Evolutionary conservation across 805 yeast genomes (phyloP), one percentile per base, ranked within the genome.

Genomic region (Sungouiozyma intestinalis): DNA sequence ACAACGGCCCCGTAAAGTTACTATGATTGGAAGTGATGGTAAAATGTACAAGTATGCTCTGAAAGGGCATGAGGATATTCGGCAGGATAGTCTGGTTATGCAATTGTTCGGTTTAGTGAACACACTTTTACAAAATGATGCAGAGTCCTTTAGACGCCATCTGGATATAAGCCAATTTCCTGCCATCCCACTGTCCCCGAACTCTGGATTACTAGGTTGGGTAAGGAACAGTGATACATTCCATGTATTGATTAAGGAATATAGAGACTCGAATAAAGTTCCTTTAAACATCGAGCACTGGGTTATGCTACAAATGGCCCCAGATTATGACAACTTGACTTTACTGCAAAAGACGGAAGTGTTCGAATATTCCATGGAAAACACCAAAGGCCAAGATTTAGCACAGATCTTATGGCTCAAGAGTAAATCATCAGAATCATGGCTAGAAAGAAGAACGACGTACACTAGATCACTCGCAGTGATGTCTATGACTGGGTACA

Each of bases 401-500:
- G 90, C 92, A 65, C 83, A 90, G 51, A 96, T 94, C 3, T 67
- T 94, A 52, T 92, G 99, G 99, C 73, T 92, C 50, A 92, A 92
- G 66, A 85, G 95, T 38, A 78, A 92, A 50, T 85, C 96, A 0
- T 86, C 97, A 0, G 99, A 92, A 62, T 87, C 96, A 0, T 92
- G 99, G 99, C 69, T 92, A 33, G 97, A 92, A 58, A 77, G 99
- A 53, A 79, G 99, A 60, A 90, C 97, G 0, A 88, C 95, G 1
- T 92, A 92, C 57, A 90, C 97, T 0, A 72, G 98, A 44, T 92
- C 97, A 0, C 69, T 92, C 49, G 98, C 98, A 0, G 96, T 86
- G 4, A 94, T 92, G 97, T 90, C 97, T 0, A 92, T 92, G 96
- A 95, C 83, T 35, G 99, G 99, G 1, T 92, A 92, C 60, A 90